phyloP scores from a whole-genome alignment of 2,329 filamentous ascomycete species.

The Fusarium decemcellulare region DNA sequence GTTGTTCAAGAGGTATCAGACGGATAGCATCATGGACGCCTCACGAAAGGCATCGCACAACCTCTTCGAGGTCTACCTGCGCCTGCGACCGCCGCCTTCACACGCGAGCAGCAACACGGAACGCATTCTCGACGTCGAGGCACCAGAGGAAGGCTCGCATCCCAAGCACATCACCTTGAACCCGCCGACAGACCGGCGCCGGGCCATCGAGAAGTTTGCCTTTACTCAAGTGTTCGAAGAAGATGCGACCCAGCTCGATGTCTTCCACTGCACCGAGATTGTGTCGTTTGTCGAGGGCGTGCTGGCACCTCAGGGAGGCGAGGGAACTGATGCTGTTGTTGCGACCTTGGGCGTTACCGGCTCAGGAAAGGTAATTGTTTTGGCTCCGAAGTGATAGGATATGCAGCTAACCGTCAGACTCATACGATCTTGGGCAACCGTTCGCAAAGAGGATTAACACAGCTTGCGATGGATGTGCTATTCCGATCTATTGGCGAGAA shows the following conservation, averaged over 20 bases:
- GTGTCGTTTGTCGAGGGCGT: constrained; percentile 85
- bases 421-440: constrained; percentile 95
- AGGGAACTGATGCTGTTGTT: constrained; percentile 89
- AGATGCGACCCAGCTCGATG: constrained; percentile 83
- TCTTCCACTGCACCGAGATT: constrained; percentile 87
- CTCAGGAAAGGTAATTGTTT: constrained; percentile 84
- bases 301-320: constrained; percentile 77
- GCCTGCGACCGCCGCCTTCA: constrained; percentile 79
- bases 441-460: constrained; percentile 88
- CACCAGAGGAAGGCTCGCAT: constrained; percentile 57
- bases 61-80: constrained; percentile 93
- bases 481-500: constrained; percentile 85
- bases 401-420: constrained; percentile 69
- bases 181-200: constrained; percentile 87
- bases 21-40: constrained; percentile 54
- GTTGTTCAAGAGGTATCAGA: constrained; percentile 19
- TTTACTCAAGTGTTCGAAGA: constrained; percentile 97
- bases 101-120: constrained; percentile 63
- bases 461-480: constrained; percentile 90
- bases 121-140: constrained; percentile 85
- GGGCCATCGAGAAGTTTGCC: constrained; percentile 92
- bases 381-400: constrained; percentile 9
- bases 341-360: constrained; percentile 95
- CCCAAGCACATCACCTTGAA: constrained; percentile 83
- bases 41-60: constrained; percentile 59